phyloP scores from a whole-genome alignment of 805 yeast species.

The Blastobotrys mokoenaii region DNA sequence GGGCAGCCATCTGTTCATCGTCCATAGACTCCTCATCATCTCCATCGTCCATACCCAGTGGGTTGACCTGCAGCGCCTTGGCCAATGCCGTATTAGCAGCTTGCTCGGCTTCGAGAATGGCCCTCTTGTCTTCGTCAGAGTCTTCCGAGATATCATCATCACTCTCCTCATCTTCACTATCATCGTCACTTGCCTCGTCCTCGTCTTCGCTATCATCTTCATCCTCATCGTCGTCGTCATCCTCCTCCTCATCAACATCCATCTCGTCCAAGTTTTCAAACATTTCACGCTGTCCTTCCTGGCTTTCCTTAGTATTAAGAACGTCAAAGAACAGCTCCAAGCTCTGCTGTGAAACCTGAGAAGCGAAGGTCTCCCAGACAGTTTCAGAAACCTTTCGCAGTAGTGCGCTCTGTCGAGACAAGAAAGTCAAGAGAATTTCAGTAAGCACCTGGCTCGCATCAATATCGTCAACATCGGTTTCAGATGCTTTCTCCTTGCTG shows the following conservation, averaged over 20 bases:
- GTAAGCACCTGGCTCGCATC: slow-evolving; percentile 43
- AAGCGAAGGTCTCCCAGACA: slow-evolving; percentile 51
- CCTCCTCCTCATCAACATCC: slow-evolving; percentile 41
- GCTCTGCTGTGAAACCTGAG: slow-evolving; percentile 37
- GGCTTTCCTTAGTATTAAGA: slow-evolving; percentile 60
- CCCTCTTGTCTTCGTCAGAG: slow-evolving; percentile 34
- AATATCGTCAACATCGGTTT: slow-evolving; percentile 29
- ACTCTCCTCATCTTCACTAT: slow-evolving; percentile 31
- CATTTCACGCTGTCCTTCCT: slow-evolving; percentile 67
- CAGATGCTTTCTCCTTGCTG: slow-evolving; percentile 32
- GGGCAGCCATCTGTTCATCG: slow-evolving; percentile 93
- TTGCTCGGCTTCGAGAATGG: slow-evolving; percentile 30
- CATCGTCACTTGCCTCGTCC: slow-evolving; percentile 32
- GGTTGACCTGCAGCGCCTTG: slow-evolving; percentile 19
- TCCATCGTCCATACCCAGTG: slow-evolving; percentile 34
- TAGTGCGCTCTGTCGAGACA: slow-evolving; percentile 49
- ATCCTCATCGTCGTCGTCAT: slow-evolving; percentile 32
- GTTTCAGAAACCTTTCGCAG: slow-evolving; percentile 49
- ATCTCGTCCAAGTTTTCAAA: slow-evolving; percentile 56
- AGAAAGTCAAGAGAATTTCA: slow-evolving; percentile 49
- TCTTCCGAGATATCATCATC: slow-evolving; percentile 20
- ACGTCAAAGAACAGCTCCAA: slow-evolving; percentile 46
- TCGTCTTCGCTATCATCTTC: slow-evolving; percentile 29
- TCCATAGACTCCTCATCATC: slow-evolving; percentile 80
- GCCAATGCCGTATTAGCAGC: slow-evolving; percentile 32